These are phyloP conservation scores for Cutaneotrichosporon curvatum DNA, from an alignment of 1,284 basidiomycete species.

Conservation along the genomic window DNA sequence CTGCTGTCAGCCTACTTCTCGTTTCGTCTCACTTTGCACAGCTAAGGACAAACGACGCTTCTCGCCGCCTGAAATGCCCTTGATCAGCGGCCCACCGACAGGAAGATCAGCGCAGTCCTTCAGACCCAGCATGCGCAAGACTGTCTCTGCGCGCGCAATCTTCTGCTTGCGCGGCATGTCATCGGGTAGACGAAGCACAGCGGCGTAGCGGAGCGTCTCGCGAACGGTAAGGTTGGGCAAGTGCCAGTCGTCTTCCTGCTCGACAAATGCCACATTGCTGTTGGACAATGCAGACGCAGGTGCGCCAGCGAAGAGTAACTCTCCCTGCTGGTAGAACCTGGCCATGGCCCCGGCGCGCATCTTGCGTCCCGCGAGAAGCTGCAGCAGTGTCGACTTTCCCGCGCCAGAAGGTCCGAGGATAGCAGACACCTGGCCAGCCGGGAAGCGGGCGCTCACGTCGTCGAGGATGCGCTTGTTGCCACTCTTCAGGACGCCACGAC, in stretches of 20 bases:
- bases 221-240: slow-evolving; percentile 49
- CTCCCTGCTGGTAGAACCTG: slow-evolving; percentile 37
- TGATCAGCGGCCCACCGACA: slow-evolving; percentile 52
- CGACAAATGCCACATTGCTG: slow-evolving; percentile 50
- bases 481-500: slow-evolving; percentile 22
- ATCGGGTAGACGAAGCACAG: slow-evolving; percentile 49
- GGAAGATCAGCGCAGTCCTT: slow-evolving; percentile 52
- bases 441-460: slow-evolving; percentile 47
- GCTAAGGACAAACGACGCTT: slow-evolving; percentile 53
- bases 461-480: slow-evolving; percentile 46
- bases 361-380: slow-evolving; percentile 48
- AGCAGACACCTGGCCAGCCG: slow-evolving; percentile 48
- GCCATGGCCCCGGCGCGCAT: slow-evolving; percentile 42
- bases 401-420: slow-evolving; percentile 49
- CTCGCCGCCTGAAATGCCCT: slow-evolving; percentile 53
- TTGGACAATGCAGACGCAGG: slow-evolving; percentile 27
- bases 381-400: slow-evolving; percentile 49
- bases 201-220: slow-evolving; percentile 49
- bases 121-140: slow-evolving; percentile 51
- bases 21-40: slow-evolving; percentile 44
- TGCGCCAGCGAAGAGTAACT: slow-evolving; percentile 42
- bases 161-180: slow-evolving; percentile 47
- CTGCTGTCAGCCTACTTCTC: slow-evolving; percentile 12
- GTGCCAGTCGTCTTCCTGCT: slow-evolving; percentile 53
- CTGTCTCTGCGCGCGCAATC: slow-evolving; percentile 50